Evolutionary conservation across 108 stramenopile species (phyloP), one percentile per base, ranked within the genome.

Genomic region (Pelagomonas calceolata): DNA sequence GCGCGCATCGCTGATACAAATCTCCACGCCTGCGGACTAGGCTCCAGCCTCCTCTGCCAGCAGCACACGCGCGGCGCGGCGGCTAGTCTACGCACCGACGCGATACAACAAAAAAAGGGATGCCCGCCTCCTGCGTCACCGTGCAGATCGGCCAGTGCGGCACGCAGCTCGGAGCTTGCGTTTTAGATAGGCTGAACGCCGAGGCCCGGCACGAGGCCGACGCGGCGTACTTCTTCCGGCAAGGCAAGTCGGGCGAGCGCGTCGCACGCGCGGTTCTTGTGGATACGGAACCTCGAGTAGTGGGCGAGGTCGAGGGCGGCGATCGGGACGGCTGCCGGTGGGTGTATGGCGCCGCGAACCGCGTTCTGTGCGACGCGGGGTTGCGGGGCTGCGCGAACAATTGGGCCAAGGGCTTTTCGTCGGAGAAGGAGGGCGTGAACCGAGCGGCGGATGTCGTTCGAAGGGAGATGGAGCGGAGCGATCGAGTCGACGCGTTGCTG

Each of bases 111-210:
- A 43, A 43, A 12, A 5, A 12, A 43, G 12, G 9, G 39, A 43
- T 43, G 39, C 39, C 39, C 39, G 39, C 39, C 9, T 43, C 39
- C 9, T 43, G 39, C 39, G 39, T 43, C 9, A 43, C 39, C 9
- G 86, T 91, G 80, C 90, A 91, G 76, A 89, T 75, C 60, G 90
- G 90, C 34, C 88, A 89, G 81, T 87, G 86, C 75, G 88, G 86
- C 34, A 82, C 85, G 76, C 88, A 89, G 75, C 85, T 89, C 79
- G 87, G 88, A 64, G 87, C 90, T 63, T 87, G 87, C 80, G 87
- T 87, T 71, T 86, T 84, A 86, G 85, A 87, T 12, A 5, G 39
- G 9, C 39, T 43, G 39, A 12, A 5, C 9, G 9, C 9, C 39
- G 39, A 43, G 9, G 5, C 12, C 39, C 9, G 9, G 9, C 9